Evolutionary conservation across 192 early-diverging fungal species (phyloP), one percentile per base, ranked within the genome.

Genomic region (Coemansia sp.): DNA sequence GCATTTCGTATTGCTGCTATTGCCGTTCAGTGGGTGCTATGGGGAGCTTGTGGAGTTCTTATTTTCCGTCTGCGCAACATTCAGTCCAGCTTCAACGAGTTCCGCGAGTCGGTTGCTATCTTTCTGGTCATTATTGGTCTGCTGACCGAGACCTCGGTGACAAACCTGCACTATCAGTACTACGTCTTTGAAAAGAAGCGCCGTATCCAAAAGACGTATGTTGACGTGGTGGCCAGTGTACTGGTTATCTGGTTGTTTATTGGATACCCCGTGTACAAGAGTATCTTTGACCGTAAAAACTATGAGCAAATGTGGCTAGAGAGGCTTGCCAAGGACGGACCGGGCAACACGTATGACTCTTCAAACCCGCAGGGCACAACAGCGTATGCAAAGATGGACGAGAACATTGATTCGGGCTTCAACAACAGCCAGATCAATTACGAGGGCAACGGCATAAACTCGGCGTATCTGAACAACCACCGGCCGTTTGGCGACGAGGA

Each of bases 31-130:
- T 80, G 77, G 77, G 50, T 74, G 4, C 35, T 71, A 51, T 80
- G 77, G 77, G 17, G 48, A 0, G 67, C 68, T 7, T 68, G 69
- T 6, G 67, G 67, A 3, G 60, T 68, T 39, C 71, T 80, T 8
- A 72, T 80, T 6, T 74, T 57, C 77, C 31, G 31, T 8, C 7
- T 35, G 31, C 31, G 31, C 31, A 35, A 35, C 6, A 35, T 35
- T 7, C 31, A 80, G 58, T 71, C 77, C 41, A 80, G 77, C 51
- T 80, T 80, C 43, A 80, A 80, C 61, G 77, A 80, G 68, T 80
- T 74, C 60, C 58, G 43, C 67, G 71, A 80, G 59, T 80, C 77
- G 12, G 52, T 80, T 25, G 61, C 59, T 4, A 57, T 80, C 14
- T 80, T 80, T 26, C 19, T 59, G 4, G 57, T 74, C 23, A 64